Evolutionary conservation across 257 asterid genomes (phyloP), one percentile per base, ranked within the genome.

Genomic region (Penstemon barbatus): DNA sequence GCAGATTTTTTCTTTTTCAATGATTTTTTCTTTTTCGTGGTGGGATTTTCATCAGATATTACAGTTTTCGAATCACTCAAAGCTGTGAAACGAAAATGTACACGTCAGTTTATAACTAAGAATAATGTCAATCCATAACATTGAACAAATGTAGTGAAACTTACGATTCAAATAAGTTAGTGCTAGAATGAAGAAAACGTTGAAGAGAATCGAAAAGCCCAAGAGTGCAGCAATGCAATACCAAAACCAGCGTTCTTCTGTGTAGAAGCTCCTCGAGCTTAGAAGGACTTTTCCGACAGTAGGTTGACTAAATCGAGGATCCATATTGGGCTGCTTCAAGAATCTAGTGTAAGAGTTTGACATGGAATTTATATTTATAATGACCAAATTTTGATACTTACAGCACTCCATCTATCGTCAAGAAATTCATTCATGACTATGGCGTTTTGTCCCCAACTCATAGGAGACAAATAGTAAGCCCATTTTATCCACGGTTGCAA

Each of bases 371-470:
- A 43, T 13, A 39, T 66, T 39, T 3, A 0, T 6, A 71, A 40
- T 66, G 59, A 68, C 55, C 52, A 46, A 43, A 10, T 25, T n/a
- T 7, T 36, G 54, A 45, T 53, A 81, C 83, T 77, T 63, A 84
- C 89, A 7, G 76, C 9, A 71, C 82, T 72, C 89, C 87, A 84
- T 81, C 87, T 75, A 15, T 73, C 4, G 65, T 82, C 83, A 36
- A 84, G 89, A 77, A 84, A 79, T 48, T 84, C 89, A 13, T 77
- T 77, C 70, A 81, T 79, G 51, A 65, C 74, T 12, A 81, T 68
- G 33, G 89, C 89, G 66, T 81, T 84, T 38, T 84, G 89, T 51
- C 84, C 89, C 38, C 81, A 84, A 71, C 79, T 81, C 87, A 81
- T 73, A 3, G 89, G 89, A 72, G 87, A 84, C 68, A 79, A 0